Evolutionary conservation across 2,329 filamentous ascomycete genomes (phyloP).

Genomic region (Hypoxylon sp.): DNA sequence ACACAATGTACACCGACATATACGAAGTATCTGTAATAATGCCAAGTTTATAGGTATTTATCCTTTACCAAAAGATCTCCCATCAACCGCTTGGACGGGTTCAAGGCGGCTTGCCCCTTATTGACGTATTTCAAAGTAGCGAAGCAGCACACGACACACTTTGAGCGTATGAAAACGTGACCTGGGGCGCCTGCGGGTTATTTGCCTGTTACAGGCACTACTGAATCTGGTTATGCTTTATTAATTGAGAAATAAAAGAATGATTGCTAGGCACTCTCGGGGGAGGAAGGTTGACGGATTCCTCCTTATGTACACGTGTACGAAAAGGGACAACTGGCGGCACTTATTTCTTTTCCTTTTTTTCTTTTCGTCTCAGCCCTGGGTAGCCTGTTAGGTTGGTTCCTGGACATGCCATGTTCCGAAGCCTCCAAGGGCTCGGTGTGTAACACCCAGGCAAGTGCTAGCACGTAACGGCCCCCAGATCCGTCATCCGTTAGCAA

Average conservation of each 20-base stretch:
- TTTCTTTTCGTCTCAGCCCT: conserved; percentile 43
- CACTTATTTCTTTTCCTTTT: conserved; percentile 22
- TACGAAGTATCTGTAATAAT: conserved; percentile 19
- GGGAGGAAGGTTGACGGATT: conserved; percentile 21
- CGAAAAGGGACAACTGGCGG: conserved; percentile 30
- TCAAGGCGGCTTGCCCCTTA: conserved; percentile 8
- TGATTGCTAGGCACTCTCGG: conserved; percentile 31
- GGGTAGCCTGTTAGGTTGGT: conserved; percentile 24
- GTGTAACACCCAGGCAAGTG: conserved; percentile 34
- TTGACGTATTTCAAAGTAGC: conserved; percentile 4
- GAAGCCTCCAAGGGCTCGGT: conserved; percentile 35
- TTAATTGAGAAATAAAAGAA: conserved; percentile 28
- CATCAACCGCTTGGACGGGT: background rate
- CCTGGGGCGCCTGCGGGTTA: conserved; percentile 38
- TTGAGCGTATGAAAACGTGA: conserved; percentile 34
- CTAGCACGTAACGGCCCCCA: conserved; percentile 44
- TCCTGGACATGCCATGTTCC: conserved; percentile 37
- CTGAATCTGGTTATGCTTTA: conserved; percentile 13
- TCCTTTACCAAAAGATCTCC: background rate
- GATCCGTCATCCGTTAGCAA: conserved; percentile 25
- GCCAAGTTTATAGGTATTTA: conserved; percentile 16
- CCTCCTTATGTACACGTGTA: conserved; percentile 40
- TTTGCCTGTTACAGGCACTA: conserved; percentile 40
- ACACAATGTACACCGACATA: conserved; percentile 30
- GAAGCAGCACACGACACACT: conserved; percentile 23